Base-by-base conservation (phyloP, 2,329 filamentous ascomycete species). In the Pseudopyricularia javanii region DNA sequence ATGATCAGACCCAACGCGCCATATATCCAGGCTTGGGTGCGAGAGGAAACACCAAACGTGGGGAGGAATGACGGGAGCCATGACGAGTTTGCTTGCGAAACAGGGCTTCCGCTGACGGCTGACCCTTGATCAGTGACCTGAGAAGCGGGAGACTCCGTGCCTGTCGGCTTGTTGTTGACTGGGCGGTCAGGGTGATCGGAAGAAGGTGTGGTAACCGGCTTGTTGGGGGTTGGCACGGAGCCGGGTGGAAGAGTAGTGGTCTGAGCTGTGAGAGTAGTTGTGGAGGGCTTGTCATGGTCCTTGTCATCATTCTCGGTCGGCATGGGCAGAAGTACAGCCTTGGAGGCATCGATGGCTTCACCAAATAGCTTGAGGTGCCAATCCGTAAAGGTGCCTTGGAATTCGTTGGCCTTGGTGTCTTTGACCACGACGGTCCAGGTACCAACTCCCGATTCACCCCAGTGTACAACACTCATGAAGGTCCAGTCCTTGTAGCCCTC, bases 381-480 rank as follows among this genome's bases (percentile, higher is more conserved):
- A 70, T 98, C 91, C 48, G 83, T 76, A 61, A 97, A 94, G 9
- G 74, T 83, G 58, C 93, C 93, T 6, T 73, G 81, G 66, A 85
- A 73, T 5, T 85, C 77, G 37, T 98, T 96, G 55, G 85, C 77
- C 17, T 80, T 73, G 20, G 85, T 86, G 64, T 98, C 93, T 61
- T 90, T 93, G 62, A 97, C 82, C 50, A 96, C 74, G 37, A 98
- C 77, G 0, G 86, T 95, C 93, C 93, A 98, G 22, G 80, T 91
- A 51, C 93, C 93, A 54, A 91, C 68, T 55, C 90, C 91, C 45
- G 78, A 77, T 68, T 98, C 93, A 49, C 93, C 93, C 87, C 91
- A 98, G 66, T 98, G 93, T 57, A 85, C 91, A 35, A 98, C 93
- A 56, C 85, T 94, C 93, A 98, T 98, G 62, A 98, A 98, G 0